A percentile compares a stretch with the other conserved stretches of the same genome.
Conservation (phyloP, 495 filamentous ascomycete genomes). For the Tuber magnatum region DNA sequence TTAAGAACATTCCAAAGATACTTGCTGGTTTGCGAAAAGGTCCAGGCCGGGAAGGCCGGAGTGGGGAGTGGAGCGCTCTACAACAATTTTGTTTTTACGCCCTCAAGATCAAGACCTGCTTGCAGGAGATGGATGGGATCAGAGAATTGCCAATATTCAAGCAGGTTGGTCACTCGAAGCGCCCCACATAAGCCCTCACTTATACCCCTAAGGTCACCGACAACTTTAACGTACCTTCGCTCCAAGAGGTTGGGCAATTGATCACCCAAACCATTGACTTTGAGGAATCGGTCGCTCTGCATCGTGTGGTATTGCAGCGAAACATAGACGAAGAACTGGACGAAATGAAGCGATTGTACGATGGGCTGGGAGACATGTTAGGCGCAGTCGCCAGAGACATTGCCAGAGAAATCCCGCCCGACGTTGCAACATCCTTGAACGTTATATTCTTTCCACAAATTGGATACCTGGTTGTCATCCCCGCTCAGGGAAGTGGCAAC, state of each 20-base stretch:
- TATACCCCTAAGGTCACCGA: slow-evolving; percentile 35
- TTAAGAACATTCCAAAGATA: slow-evolving; percentile 62
- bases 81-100: slow-evolving; percentile 58
- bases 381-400: slow-evolving; percentile 58
- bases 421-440: slow-evolving; percentile 58
- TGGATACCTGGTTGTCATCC: slow-evolving; percentile 77
- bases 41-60: slow-evolving; percentile 23
- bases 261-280: slow-evolving; percentile 78
- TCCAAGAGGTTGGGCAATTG: slow-evolving; percentile 59
- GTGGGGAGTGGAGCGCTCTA: slow-evolving; percentile 34
- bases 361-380: slow-evolving; percentile 67
- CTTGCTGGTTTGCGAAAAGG: slow-evolving; percentile 32
- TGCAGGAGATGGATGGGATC: slow-evolving; percentile 56
- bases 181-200: slow-evolving; percentile 7
- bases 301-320: slow-evolving; percentile 63
- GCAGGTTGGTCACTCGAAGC: slow-evolving; percentile 47
- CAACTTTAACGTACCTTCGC: slow-evolving; percentile 38
- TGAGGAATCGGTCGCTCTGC: slow-evolving; percentile 63
- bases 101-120: slow-evolving; percentile 59
- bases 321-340: slow-evolving; percentile 74
- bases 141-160: slow-evolving; percentile 51
- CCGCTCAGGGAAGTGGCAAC: slow-evolving; percentile 16
- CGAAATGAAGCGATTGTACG: slow-evolving; percentile 64
- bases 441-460: slow-evolving; percentile 85
- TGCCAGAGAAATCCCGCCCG: slow-evolving; percentile 54